Percentiles rank a stretch among this genome's conserved stretches.
Evolutionary conservation across 345 rosid species (phyloP).

Genomic region (Gossypium anomalum): DNA sequence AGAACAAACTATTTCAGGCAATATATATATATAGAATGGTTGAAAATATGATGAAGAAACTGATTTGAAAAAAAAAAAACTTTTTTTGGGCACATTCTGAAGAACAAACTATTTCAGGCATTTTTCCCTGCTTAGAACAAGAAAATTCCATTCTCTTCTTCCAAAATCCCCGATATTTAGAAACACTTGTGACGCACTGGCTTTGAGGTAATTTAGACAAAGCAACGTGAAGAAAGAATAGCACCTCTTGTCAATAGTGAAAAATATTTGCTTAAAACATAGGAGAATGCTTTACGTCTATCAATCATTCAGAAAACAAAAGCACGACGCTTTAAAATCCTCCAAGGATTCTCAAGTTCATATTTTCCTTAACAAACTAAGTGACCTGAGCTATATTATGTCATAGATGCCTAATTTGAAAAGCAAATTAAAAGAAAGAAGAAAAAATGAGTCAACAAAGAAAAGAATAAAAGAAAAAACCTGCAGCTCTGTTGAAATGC

Average conservation of each 20-base stretch:
- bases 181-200: neutral
- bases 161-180: neutral
- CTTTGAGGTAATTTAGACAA: neutral
- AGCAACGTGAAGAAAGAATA: neutral
- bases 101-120: neutral
- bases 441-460: neutral
- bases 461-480: constrained; percentile 26
- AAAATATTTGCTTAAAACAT: neutral
- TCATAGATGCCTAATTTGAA: neutral
- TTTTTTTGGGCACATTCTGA: neutral
- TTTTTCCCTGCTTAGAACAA: neutral
- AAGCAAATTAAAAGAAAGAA: neutral
- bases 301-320: neutral
- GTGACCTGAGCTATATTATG: neutral
- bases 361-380: neutral
- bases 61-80: neutral
- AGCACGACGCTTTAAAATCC: neutral
- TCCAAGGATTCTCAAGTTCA: neutral
- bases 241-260: neutral
- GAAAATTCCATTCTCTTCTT: neutral
- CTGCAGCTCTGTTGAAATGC: constrained; percentile 71
- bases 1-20: too few species aligned
- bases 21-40: neutral
- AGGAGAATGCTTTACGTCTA: neutral
- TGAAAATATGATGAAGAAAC: neutral